Base-by-base conservation (phyloP, 306 rosid species). In the Adenanthera pavonina region DNA sequence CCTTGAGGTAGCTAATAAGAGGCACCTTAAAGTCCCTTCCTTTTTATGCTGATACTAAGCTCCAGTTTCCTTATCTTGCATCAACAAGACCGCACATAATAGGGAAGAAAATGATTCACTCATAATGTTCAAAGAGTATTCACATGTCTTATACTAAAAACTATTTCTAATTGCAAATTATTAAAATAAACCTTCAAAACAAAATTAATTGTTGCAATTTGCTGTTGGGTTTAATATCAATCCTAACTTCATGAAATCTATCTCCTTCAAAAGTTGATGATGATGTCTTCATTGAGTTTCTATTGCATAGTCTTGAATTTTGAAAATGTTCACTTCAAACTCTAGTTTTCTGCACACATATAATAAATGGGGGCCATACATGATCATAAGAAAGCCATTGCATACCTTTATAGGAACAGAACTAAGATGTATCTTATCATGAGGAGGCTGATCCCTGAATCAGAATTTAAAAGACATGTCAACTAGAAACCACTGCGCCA, bases 1-100 rank as follows among this genome's bases (percentile, higher is more conserved):
- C 91, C 78, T 82, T 83, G 47, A 80, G 77, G 78, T 56, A 70
- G 83, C 82, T 78, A 19, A 84, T 87, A 64, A 96, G 78, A 89
- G 97, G 97, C 84, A 96, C 97, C 88, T 86, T 96, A 81, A 94
- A 96, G 87, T 96, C 97, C 78, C 98, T 89, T 84, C 98, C 97
- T 88, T 84, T 92, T 84, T 92, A 83, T 94, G 89, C 82, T 96
- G 97, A 90, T 90, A 96, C 94, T 90, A 25, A 25, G 30, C 83
- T 78, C 99, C 97, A 34, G 97, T 91, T 88, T 93, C 94, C 82
- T 89, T 92, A 86, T 96, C 97, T 98, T 93, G 83, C 84, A 74
- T 85, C 82, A 83, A 86, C 85, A 86, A 0, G 41, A 17, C 20
- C 60, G 57, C 30, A 6, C 72, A 64, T 36, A 68, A 51, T 41